Conservation (phyloP, 352 stramenopile genomes). For the Globisporangium mamillatum region DNA sequence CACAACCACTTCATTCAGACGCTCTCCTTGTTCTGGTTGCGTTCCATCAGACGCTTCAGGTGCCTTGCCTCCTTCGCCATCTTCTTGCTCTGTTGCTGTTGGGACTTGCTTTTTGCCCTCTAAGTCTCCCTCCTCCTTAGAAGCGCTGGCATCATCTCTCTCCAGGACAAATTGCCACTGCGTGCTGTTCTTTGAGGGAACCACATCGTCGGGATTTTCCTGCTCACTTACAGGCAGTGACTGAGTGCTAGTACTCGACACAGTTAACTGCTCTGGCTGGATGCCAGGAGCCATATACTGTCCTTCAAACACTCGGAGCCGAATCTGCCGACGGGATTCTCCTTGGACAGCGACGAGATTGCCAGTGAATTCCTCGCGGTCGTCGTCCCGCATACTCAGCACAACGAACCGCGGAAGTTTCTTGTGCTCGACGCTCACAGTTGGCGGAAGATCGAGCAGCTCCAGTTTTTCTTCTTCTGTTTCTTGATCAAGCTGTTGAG, state of each 20-base stretch:
- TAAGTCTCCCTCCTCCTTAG: not conserved
- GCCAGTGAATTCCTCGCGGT: not conserved
- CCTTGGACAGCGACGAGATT: constrained; percentile 19
- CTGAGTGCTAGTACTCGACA: not conserved
- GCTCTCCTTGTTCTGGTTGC: constrained; percentile 9
- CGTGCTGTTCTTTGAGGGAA: not conserved
- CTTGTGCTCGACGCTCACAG: constrained; percentile 19
- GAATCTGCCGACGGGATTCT: constrained; percentile 34
- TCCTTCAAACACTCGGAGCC: constrained; percentile 42
- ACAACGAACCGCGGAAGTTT: constrained; percentile 19
- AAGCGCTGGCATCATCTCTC: not conserved
- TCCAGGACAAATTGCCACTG: constrained; percentile 29
- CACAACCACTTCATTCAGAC: constrained; percentile 21
- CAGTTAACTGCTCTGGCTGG: not conserved
- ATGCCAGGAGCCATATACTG: not conserved
- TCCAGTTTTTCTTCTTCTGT: not conserved
- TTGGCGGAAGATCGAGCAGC: constrained; percentile 15
- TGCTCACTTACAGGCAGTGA: not conserved
- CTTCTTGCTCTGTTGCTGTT: not conserved
- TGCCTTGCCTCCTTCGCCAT: not conserved
- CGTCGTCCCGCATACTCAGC: constrained; percentile 9
- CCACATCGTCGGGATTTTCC: not conserved
- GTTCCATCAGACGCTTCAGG: not conserved
- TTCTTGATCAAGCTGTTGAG: not conserved
- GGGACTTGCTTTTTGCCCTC: not conserved